Evolutionary conservation across 2,329 filamentous ascomycete genomes (phyloP), one percentile per base, ranked within the genome.

Genomic region (Neocatenulostroma microsporum): DNA sequence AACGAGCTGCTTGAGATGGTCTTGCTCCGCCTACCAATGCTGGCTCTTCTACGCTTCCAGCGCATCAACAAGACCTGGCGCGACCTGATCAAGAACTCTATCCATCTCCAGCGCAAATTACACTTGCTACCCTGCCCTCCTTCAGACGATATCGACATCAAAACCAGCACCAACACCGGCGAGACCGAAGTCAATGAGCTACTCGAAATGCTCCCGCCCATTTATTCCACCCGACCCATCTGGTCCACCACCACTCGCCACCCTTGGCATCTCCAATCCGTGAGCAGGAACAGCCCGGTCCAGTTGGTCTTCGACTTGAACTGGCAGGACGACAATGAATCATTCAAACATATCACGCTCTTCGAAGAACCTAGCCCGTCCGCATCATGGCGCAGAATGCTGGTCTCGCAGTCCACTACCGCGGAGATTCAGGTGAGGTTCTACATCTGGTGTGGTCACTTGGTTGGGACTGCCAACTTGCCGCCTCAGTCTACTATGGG

Each of bases 1-100:
- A 19, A 34, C 3, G 38, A 40, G 28, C 27, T 40, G 8, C 32
- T 40, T n/a, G 38, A 36, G 21, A 29, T 32, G 14, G 27, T 40
- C 10, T n/a, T 40, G 27, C 35, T 40, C 3, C n/a, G 14, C 12
- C 29, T 44, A 5, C 34, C 39, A 3, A 34, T 34, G 14, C 29
- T 20, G 9, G 21, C 21, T 27, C n/a, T 44, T 10, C 34, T 44
- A 13, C 21, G 34, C 10, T 8, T 15, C 10, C 29, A 15, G 7
- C 13, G 13, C 14, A 18, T 31, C 10, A 20, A 31, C 18, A 17
- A 13, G 17, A 18, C 17, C 6, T 31, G 11, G 6, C 7, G 10
- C 5, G 29, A 13, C 20, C 13, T 20, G 13, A 18, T 31, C 13
- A 17, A 7, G 6, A 9, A 17, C 9, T 31, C 29, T 10, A 9